Conservation (phyloP, 345 rosid species). For the Raphanus sativus region DNA sequence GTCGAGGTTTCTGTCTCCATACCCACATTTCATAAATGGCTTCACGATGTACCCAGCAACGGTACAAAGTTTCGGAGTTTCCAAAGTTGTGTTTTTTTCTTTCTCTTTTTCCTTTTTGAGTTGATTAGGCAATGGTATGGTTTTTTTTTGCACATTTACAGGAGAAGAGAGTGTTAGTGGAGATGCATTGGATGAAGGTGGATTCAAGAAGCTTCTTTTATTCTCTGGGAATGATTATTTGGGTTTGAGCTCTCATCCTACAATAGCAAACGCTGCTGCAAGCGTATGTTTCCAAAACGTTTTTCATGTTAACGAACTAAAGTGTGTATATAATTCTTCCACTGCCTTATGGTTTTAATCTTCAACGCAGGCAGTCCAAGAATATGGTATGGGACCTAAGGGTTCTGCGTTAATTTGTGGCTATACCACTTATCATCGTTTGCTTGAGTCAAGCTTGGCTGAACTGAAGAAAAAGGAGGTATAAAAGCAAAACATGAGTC, state of each 20-base stretch:
- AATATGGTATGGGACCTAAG: constrained; percentile 97
- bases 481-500: not conserved
- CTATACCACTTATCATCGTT: constrained; percentile 81
- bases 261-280: constrained; percentile 73
- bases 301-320: not conserved
- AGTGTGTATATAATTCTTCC: not conserved
- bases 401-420: constrained; percentile 96
- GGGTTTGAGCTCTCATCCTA: constrained; percentile 91
- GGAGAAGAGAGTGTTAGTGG: constrained; percentile 57
- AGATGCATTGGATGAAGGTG: constrained; percentile 37
- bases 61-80: constrained; percentile 41
- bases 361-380: constrained; percentile 66
- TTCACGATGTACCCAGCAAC: constrained; percentile 74
- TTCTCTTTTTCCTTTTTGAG: no score
- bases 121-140: not conserved
- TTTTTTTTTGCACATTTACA: constrained; percentile 26
- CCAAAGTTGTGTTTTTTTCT: not conserved
- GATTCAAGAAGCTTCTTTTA: constrained; percentile 64
- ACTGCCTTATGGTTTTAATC: constrained; percentile 1
- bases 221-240: constrained; percentile 98
- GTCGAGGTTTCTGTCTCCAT: constrained; percentile 65
- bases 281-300: constrained; percentile 47
- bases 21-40: constrained; percentile 72
- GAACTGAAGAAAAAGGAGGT: constrained; percentile 91
- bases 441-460: constrained; percentile 80